Evolutionary conservation across 768 basidiomycete species (phyloP), one percentile per base, ranked within the genome.

Genomic region (Boletus rubropictus): DNA sequence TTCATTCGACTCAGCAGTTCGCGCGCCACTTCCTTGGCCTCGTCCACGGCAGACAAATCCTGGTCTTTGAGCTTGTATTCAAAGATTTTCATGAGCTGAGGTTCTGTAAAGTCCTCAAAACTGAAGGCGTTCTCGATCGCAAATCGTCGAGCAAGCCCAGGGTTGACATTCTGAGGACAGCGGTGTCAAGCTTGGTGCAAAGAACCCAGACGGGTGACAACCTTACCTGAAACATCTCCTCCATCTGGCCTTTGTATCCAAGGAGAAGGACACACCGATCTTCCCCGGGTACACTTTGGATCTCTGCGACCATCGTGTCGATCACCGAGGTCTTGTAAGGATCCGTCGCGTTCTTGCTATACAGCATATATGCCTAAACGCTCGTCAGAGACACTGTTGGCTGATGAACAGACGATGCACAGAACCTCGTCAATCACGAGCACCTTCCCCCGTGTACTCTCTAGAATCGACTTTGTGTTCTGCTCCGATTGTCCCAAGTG

Each of bases 271-370:
- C 80, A 43, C 81, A 84, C 3, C 83, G 73, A 55, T 86, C 85
- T 51, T 86, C 84, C 0, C 84, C 83, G 0, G 81, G 80, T 0
- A 74, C 73, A 44, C 75, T 82, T 56, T 86, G 85, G 3, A 86
- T 77, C 60, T 86, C 85, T 0, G 84, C 83, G 0, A 86, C 84
- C 35, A 86, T 77, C 2, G 84, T 84, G 53, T 86, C 85, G 39
- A 86, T 81, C 33, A 86, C 85, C 1, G 82, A 72, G 5, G 80
- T 82, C 56, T 84, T 85, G 64, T 66, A 86, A 0, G 69, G 61
- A 52, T 86, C 81, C 3, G 53, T 69, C 9, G 44, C 24, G 4
- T 56, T 61, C 17, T 68, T 66, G 27, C 72, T 70, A 46, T 84
- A 80, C 21, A 86, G 63, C 80, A 81, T 82, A 48, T 86, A 86